Evolutionary conservation across 1,139 yeast species (phyloP), one percentile per base, ranked within the genome.

Genomic region (Suhomyces wounanorum): DNA sequence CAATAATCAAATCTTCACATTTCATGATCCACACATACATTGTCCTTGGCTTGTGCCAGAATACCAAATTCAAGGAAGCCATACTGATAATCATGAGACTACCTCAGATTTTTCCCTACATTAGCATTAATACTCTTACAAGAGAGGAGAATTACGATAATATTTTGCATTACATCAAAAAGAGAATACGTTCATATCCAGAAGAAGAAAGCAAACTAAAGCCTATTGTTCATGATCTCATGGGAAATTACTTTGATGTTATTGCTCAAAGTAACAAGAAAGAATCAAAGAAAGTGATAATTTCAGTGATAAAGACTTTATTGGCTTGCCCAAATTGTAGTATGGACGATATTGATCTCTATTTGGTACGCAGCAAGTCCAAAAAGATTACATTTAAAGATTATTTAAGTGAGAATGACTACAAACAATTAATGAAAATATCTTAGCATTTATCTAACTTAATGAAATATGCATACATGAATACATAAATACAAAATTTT

Each of bases 11-110:
- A n/a, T 52, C 62, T 1, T 58, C 61, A 38, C 78, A 73, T 54
- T 62, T 51, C 35, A 54, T 62, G 51, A 52, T 74, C 10, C 62
- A 64, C 37, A 47, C 59, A 1, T 73, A 70, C 49, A 52, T 74
- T 3, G 55, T 70, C 8, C 55, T 66, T 1, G 57, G 66, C 18
- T 62, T 74, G 17, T 70, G 76, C 43, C 62, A 66, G 10, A 51
- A 66, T 17, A 65, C 63, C 0, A 54, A 61, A 33, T 52, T 62
- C 17, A 52, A 53, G 6, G 70, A 69, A 52, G 75, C 78, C 1
- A 55, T 63, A 28, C 57, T 59, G 39, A 46, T 73, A 9, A 50
- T 72, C 26, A 54, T 56, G 30, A 63, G 59, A 35, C 42, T 68
- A 18, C 64, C 66, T 1, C 51, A 49, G 2, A 42, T 50, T 8